Percentiles rank a stretch among this genome's conserved stretches.
Evolutionary conservation across 257 asterid species (phyloP).

Genomic region (Solanum chmielewskii): DNA sequence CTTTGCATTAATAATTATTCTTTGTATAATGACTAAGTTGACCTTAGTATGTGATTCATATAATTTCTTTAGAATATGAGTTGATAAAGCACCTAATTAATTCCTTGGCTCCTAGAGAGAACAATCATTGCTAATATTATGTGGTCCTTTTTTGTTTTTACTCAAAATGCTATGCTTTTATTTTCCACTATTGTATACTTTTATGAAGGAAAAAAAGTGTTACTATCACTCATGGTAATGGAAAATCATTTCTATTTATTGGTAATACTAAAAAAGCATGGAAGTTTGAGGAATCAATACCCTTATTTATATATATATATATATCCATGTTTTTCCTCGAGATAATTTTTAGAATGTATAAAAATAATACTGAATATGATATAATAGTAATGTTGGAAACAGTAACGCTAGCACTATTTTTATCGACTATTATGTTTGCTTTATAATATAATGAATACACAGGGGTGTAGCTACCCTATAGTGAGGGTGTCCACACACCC

Average conservation of each 20-base stretch:
- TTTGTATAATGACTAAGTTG: background rate
- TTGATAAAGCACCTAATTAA: background rate
- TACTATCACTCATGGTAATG: background rate
- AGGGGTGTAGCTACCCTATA: too few species aligned
- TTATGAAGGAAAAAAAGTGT: background rate
- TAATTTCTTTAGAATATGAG: background rate
- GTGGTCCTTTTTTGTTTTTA: background rate
- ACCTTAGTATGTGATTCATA: background rate
- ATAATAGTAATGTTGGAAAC: background rate
- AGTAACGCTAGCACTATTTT: background rate
- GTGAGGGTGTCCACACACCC: too few species aligned
- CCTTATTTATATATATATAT: background rate
- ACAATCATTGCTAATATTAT: background rate
- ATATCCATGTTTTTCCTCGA: background rate
- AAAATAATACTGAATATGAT: background rate
- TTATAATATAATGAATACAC: background rate
- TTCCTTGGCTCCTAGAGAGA: background rate
- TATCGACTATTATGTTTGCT: background rate
- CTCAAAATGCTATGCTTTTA: background rate
- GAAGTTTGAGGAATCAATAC: background rate
- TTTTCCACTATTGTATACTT: background rate
- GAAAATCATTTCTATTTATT: background rate
- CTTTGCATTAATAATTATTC: background rate
- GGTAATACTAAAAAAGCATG: background rate
- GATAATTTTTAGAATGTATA: background rate